These are phyloP conservation scores for Phylloporus arenicola DNA, from an alignment of 768 basidiomycete species.

Conservation along the genomic window DNA sequence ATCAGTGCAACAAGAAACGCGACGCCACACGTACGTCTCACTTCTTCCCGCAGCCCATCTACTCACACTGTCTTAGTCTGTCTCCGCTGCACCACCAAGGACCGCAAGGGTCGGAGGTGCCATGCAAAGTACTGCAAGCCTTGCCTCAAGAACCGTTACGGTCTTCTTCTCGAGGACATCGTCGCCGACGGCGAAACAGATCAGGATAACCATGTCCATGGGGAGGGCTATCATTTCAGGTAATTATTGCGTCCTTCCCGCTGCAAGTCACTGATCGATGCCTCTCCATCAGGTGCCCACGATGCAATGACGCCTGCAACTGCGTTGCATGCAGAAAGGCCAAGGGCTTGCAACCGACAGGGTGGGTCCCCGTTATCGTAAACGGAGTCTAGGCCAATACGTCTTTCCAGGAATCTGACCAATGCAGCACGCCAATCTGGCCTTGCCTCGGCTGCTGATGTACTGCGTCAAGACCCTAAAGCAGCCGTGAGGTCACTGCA, in stretches of 20 bases:
- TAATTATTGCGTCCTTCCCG: conserved; percentile 23
- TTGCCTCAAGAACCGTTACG: conserved; percentile 68
- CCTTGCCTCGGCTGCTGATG: conserved; percentile 34
- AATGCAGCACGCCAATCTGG: conserved; percentile 35
- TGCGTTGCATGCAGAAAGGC: conserved; percentile 62
- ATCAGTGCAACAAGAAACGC: conserved; percentile 66
- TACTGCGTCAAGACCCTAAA: conserved; percentile 30
- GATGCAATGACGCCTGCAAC: conserved; percentile 62
- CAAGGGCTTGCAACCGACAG: conserved; percentile 53
- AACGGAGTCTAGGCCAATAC: conserved; percentile 7
- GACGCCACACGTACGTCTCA: conserved; percentile 41
- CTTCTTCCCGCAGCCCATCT: neutral
- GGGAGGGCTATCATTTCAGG: conserved; percentile 48
- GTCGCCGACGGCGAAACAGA: conserved; percentile 33
- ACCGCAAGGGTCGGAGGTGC: conserved; percentile 40
- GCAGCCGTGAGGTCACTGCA: conserved; percentile 24
- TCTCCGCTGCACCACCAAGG: conserved; percentile 35
- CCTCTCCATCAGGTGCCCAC: conserved; percentile 52
- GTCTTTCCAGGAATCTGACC: conserved; percentile 33
- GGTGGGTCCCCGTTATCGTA: conserved; percentile 36
- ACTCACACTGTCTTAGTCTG: conserved; percentile 22
- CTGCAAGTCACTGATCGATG: conserved; percentile 9
- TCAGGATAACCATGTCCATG: conserved; percentile 25
- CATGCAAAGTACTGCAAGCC: conserved; percentile 54
- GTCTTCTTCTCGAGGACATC: conserved; percentile 37